Evolutionary conservation across 2,329 filamentous ascomycete species (phyloP).

Genomic region (Pseudogymnoascus verrucosus): DNA sequence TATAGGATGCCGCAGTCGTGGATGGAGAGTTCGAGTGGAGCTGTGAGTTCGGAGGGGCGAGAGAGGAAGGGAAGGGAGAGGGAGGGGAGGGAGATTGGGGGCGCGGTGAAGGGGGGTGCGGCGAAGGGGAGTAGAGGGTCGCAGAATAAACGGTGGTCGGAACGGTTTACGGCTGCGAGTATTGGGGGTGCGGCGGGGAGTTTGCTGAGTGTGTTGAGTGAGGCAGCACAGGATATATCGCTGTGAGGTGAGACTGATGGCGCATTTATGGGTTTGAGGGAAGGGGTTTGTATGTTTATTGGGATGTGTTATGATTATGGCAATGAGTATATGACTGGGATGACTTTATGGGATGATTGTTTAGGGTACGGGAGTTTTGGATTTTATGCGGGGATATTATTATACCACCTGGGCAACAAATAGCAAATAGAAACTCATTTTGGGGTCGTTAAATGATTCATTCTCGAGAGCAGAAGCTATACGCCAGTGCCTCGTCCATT

Average conservation of each 20-base stretch:
- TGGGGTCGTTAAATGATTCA: slow-evolving; percentile 1
- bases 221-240: slow-evolving; percentile 37
- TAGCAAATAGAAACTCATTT: neutral
- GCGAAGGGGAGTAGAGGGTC: slow-evolving; percentile 34
- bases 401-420: neutral
- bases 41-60: neutral
- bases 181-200: slow-evolving; percentile 54
- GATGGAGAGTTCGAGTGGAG: neutral
- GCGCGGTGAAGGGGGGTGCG: slow-evolving; percentile 11
- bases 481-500: no score
- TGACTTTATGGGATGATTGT: neutral
- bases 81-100: neutral
- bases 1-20: neutral
- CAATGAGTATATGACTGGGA: neutral
- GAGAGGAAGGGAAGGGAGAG: slow-evolving; percentile 5
- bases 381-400: neutral
- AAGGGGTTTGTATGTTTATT: neutral
- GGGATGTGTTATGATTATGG: slow-evolving; percentile 1
- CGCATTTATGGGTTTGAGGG: neutral
- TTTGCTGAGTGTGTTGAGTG: slow-evolving; percentile 48
- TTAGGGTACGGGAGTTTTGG: neutral
- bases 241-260: neutral
- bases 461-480: neutral
- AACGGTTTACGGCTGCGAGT: slow-evolving; percentile 49
- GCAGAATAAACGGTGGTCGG: slow-evolving; percentile 33